phyloP scores from a whole-genome alignment of 805 yeast species.

The Diddensiella transvaalensis region DNA sequence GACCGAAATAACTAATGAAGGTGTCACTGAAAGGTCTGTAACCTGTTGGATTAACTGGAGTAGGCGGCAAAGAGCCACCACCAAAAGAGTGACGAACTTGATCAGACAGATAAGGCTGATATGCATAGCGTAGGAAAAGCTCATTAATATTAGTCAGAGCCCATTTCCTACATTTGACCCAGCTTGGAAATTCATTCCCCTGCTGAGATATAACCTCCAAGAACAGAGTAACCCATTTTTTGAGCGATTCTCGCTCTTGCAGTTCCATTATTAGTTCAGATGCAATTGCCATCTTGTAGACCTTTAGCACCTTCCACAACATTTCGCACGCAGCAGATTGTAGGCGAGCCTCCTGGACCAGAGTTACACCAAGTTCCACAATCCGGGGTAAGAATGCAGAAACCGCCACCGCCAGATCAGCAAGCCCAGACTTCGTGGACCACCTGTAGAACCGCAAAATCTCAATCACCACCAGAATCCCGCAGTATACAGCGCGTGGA shows the following conservation, averaged over 20 bases:
- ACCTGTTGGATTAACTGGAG: neutral
- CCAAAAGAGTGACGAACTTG: neutral
- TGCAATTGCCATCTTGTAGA: slow-evolving; percentile 65
- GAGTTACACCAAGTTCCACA: slow-evolving; percentile 51
- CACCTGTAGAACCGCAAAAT: slow-evolving; percentile 68
- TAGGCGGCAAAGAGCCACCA: too few species aligned
- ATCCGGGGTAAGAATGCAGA: slow-evolving; percentile 58
- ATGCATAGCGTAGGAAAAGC: slow-evolving; percentile 13
- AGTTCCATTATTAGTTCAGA: slow-evolving; percentile 61
- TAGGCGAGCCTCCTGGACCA: slow-evolving; percentile 40
- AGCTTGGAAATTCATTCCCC: slow-evolving; percentile 55
- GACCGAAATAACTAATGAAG: slow-evolving; percentile 13
- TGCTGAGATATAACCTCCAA: slow-evolving; percentile 55
- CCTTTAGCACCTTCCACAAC: slow-evolving; percentile 67
- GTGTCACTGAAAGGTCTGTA: slow-evolving; percentile 9
- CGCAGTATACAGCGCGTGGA: slow-evolving; percentile 48
- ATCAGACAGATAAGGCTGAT: neutral
- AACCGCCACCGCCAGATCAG: slow-evolving; percentile 48
- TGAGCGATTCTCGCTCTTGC: slow-evolving; percentile 49
- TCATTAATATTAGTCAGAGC: slow-evolving; percentile 52
- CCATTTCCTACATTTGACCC: slow-evolving; percentile 84
- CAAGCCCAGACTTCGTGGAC: slow-evolving; percentile 48
- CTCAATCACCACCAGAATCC: slow-evolving; percentile 50
- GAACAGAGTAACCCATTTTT: slow-evolving; percentile 74
- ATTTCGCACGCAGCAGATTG: slow-evolving; percentile 56